phyloP scores from a whole-genome alignment of 2,329 filamentous ascomycete genomes.

The Colletotrichum musae region DNA sequence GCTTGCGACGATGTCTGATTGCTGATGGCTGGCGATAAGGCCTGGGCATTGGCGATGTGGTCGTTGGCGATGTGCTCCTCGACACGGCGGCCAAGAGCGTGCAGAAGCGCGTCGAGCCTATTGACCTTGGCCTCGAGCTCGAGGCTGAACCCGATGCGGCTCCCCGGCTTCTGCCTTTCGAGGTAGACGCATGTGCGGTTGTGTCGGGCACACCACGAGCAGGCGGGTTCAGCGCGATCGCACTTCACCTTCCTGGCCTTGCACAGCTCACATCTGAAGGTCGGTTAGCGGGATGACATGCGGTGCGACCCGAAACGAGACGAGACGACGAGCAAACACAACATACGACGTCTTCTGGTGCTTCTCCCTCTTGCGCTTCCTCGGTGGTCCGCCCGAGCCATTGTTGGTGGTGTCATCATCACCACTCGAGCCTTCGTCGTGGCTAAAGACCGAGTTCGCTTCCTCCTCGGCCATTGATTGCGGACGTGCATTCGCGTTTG shows the following conservation, averaged over 20 bases:
- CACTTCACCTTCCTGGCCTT: slow-evolving; percentile 63
- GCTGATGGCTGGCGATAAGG: slow-evolving; percentile 52
- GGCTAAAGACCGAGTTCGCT: slow-evolving; percentile 52
- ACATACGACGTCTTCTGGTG: slow-evolving; percentile 61
- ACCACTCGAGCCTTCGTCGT: slow-evolving; percentile 55
- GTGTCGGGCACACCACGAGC: slow-evolving; percentile 80
- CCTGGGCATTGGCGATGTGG: slow-evolving; percentile 45
- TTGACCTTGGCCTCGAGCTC: slow-evolving; percentile 71
- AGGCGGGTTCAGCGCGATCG: slow-evolving; percentile 71
- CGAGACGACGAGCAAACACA: slow-evolving; percentile 6
- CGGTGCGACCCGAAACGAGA: background rate
- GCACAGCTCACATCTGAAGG: slow-evolving; percentile 58
- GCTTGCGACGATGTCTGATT: slow-evolving; percentile 52
- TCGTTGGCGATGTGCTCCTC: slow-evolving; percentile 58
- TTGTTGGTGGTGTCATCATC: slow-evolving; percentile 53
- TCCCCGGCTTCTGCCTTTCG: slow-evolving; percentile 79
- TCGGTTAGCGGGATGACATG: slow-evolving; percentile 9
- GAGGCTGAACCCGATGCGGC: slow-evolving; percentile 72
- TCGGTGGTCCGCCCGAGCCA: slow-evolving; percentile 45
- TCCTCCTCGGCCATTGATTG: slow-evolving; percentile 54
- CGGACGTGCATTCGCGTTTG: slow-evolving; percentile 46
- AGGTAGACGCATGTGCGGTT: slow-evolving; percentile 77
- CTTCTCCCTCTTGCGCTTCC: slow-evolving; percentile 57
- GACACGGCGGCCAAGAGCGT: slow-evolving; percentile 58
- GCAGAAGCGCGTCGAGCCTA: slow-evolving; percentile 64